Conservation (phyloP, 1,284 basidiomycete genomes). For the Boletus austroedulis region DNA sequence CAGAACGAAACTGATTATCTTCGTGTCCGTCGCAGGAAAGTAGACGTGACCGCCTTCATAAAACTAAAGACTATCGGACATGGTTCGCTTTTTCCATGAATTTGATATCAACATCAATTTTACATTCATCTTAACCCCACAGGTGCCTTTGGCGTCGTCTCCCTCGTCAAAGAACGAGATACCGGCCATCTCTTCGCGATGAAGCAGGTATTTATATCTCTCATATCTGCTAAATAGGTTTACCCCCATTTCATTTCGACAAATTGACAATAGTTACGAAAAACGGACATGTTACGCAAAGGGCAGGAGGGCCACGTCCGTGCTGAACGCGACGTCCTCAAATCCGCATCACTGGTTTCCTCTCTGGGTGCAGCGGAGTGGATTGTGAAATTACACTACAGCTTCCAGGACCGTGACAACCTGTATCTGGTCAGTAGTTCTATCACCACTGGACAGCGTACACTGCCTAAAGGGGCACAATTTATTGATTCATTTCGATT, state of each 20-base stretch:
- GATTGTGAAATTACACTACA: conserved; percentile 93
- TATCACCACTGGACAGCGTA: conserved; percentile 32
- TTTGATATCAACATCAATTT: conserved; percentile 24
- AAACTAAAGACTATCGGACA: conserved; percentile 95
- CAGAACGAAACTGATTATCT: conserved; percentile 89
- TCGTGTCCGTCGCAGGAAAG: conserved; percentile 77
- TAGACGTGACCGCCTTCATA: conserved; percentile 83
- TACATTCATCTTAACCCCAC: conserved; percentile 30
- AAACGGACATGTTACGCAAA: conserved; percentile 95
- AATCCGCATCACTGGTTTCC: conserved; percentile 71
- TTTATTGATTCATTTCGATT: conserved; percentile 51
- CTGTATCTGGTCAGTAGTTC: conserved; percentile 79
- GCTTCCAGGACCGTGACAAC: conserved; percentile 88
- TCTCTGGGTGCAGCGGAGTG: conserved; percentile 76
- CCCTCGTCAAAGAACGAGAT: conserved; percentile 80
- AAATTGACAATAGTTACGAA: conserved; percentile 65
- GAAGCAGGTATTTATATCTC: conserved; percentile 74
- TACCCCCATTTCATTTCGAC: conserved; percentile 23
- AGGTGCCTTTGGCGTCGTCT: conserved; percentile 96
- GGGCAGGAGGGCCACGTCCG: conserved; percentile 97
- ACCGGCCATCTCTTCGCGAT: conserved; percentile 87
- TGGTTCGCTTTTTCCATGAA: conserved; percentile 50
- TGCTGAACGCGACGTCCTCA: conserved; percentile 86
- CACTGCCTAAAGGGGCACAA: conserved; percentile 23
- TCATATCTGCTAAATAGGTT: conserved; percentile 31